Percentiles rank a stretch among this genome's conserved stretches.
Evolutionary conservation across 2,329 filamentous ascomycete species (phyloP).

Genomic region (Colletotrichum sp.): DNA sequence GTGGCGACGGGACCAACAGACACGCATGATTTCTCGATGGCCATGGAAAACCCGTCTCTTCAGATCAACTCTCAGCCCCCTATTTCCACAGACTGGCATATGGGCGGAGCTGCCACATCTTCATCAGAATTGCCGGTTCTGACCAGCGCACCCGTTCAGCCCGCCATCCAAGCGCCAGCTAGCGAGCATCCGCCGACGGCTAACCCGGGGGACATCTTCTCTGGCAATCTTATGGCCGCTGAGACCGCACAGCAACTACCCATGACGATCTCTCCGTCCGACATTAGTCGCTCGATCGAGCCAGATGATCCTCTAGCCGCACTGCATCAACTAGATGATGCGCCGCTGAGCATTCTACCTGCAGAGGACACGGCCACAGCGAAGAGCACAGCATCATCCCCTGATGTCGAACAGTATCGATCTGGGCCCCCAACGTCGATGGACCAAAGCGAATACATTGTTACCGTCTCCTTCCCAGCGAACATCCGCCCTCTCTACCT

Average conservation of each 20-base stretch:
- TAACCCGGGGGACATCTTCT: constrained; percentile 17
- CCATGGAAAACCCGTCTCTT: not conserved
- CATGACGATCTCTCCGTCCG: constrained; percentile 43
- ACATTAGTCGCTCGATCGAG: constrained; percentile 36
- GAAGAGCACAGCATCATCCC: constrained; percentile 9
- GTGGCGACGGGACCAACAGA: not conserved
- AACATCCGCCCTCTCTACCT: constrained; percentile 58
- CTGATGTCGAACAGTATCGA: constrained; percentile 6
- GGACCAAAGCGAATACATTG: constrained; percentile 48
- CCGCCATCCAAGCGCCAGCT: not conserved
- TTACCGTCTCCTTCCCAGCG: constrained; percentile 63
- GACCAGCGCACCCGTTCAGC: not conserved
- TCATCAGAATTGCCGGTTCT: constrained; percentile 11
- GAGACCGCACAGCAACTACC: constrained; percentile 26
- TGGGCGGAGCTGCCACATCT: not conserved
- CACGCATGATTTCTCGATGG: not conserved
- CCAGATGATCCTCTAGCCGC: constrained; percentile 22
- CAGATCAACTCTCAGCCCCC: constrained; percentile 17
- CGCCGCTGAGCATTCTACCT: constrained; percentile 2
- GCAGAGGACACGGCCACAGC: constrained; percentile 1
- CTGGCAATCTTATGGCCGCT: constrained; percentile 24
- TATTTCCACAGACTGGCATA: not conserved
- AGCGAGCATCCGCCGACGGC: constrained; percentile 1
- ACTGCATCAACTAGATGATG: constrained; percentile 2
- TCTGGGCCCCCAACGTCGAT: constrained; percentile 10